A percentile compares a stretch with the other conserved stretches of the same genome.
Evolutionary conservation across 2,329 filamentous ascomycete species (phyloP).

Genomic region (Pyricularia sp.): DNA sequence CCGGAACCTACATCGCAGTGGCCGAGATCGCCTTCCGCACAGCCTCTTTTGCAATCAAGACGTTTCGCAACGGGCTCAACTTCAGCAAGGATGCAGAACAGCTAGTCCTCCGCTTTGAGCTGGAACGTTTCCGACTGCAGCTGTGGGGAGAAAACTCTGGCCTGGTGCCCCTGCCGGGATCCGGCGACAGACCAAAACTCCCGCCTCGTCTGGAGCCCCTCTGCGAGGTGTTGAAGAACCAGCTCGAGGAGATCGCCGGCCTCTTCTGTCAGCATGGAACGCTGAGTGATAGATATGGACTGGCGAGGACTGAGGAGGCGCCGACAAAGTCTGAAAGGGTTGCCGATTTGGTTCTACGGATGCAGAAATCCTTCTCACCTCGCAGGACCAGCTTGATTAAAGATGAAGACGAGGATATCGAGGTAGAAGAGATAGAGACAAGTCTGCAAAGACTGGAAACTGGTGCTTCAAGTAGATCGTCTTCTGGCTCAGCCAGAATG

Average conservation of each 20-base stretch:
- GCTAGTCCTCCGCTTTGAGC: constrained; percentile 6
- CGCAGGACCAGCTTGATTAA: neutral
- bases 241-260: constrained; percentile 6
- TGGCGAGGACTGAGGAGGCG: constrained; percentile 5
- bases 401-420: neutral
- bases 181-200: constrained; percentile 1
- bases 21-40: constrained; percentile 3
- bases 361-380: constrained; percentile 6
- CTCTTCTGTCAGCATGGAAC: constrained; percentile 5
- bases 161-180: constrained; percentile 1
- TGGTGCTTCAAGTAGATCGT: neutral
- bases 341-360: constrained; percentile 5
- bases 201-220: constrained; percentile 4
- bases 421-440: neutral
- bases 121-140: constrained; percentile 8
- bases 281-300: constrained; percentile 6
- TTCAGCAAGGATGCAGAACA: constrained; percentile 8
- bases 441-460: neutral
- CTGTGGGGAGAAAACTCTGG: constrained; percentile 9
- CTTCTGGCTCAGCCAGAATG: neutral
- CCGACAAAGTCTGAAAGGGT: constrained; percentile 7
- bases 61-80: constrained; percentile 7
- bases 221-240: constrained; percentile 4
- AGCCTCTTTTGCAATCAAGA: constrained; percentile 7
- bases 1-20: constrained; percentile 6